Base-by-base conservation (phyloP, 306 rosid species). In the Alnus glutinosa region DNA sequence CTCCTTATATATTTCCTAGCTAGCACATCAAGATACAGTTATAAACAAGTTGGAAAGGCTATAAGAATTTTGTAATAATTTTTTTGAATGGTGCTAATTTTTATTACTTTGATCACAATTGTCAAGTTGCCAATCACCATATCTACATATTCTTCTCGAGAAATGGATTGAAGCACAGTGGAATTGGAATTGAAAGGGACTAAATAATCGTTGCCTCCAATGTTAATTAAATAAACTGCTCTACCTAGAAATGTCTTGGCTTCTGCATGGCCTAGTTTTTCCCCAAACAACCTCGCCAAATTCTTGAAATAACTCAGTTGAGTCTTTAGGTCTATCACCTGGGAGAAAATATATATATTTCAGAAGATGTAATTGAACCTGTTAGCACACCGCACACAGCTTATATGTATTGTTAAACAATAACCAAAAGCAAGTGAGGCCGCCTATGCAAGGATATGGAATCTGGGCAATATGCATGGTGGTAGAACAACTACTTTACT, bases 81-180 rank as follows among this genome's bases (percentile, higher is more conserved):
- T 9, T 50, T 3, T 34, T 28, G 47, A 30, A 51, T 48, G 23
- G 6, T 5, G 44, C 7, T 14, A 14, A 16, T 52, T 48, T 2
- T 30, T 16, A 7, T 54, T 77, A 89, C 91, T 54, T 84, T 58
- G 73, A 86, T 49, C 32, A 69, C 82, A 0, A 11, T 4, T 12
- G 91, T 85, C 12, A 79, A 13, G 78, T 91, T 91, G 71, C 86
- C 85, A 14, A 83, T 55, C 36, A 91, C 93, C 34, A 80, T 50
- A 19, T 76, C 87, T 0, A 83, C 82, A 23, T 80, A 80, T 70
- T 78, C 55, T 73, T 64, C 64, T 23, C 16, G 77, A 70, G 91
- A 34, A 61, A 76, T 75, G 47, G 83, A 77, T 23, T 73, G 34
- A 39, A 34, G 34, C 3, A 57, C 32, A 1, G 15, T 73, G 34